These are phyloP conservation scores for Drechslerella dactyloides DNA, from an alignment of 2,329 filamentous ascomycete genomes.

Conservation along the genomic window DNA sequence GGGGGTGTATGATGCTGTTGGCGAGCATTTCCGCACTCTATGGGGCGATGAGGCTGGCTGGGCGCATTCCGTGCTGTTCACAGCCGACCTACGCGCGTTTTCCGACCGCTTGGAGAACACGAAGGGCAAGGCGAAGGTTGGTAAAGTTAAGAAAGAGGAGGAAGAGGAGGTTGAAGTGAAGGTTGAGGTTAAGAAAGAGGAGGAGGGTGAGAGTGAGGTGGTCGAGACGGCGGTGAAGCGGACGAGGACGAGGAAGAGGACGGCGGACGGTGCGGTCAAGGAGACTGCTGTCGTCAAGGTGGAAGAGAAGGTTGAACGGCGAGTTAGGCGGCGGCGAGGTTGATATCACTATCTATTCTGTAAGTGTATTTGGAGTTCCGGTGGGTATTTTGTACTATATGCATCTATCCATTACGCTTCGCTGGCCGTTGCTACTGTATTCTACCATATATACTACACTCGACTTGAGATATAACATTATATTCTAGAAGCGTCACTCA, in stretches of 20 bases:
- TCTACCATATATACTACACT: no score
- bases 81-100: slow-evolving; percentile 86
- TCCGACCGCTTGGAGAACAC: slow-evolving; percentile 64
- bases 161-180: slow-evolving; percentile 58
- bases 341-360: neutral
- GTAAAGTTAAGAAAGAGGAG: slow-evolving; percentile 57
- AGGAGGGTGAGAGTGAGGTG: slow-evolving; percentile 55
- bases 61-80: slow-evolving; percentile 93
- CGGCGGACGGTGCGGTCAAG: slow-evolving; percentile 53
- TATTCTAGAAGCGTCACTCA: no score
- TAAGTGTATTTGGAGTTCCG: neutral
- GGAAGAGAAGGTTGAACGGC: slow-evolving; percentile 53
- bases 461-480: no score
- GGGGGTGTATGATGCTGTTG: slow-evolving; percentile 84
- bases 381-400: neutral
- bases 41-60: slow-evolving; percentile 96
- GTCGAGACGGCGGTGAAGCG: slow-evolving; percentile 56
- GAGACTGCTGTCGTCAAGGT: slow-evolving; percentile 50
- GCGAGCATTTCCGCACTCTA: slow-evolving; percentile 82
- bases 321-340: slow-evolving; percentile 41
- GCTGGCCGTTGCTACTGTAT: no score
- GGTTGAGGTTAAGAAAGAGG: slow-evolving; percentile 56
- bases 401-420: neutral
- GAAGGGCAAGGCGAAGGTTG: no score
- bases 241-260: slow-evolving; percentile 51